Conservation (phyloP, 495 filamentous ascomycete genomes). For the Venustampulla echinocandica region DNA sequence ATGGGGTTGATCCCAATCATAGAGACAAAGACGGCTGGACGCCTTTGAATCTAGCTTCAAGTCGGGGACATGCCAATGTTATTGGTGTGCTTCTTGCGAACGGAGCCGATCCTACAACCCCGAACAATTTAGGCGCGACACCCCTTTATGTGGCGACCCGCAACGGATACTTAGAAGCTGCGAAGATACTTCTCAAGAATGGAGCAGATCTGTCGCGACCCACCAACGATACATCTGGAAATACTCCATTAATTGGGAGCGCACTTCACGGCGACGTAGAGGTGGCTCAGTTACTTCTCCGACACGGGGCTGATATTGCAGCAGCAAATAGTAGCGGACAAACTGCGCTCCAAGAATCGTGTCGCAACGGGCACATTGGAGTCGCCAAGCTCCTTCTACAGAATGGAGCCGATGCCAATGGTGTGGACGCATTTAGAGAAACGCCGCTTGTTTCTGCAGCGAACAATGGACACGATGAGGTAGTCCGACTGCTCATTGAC, state of each 20-base stretch:
- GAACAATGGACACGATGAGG: too few species aligned
- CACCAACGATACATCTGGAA: neutral
- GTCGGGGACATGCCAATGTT: neutral
- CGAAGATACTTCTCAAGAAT: slow-evolving; percentile 9
- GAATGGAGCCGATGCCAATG: too few species aligned
- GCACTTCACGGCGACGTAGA: slow-evolving; percentile 16
- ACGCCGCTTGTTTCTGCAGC: too few species aligned
- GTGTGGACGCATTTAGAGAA: too few species aligned
- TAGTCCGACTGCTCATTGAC: too few species aligned
- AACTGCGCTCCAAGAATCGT: slow-evolving; percentile 15
- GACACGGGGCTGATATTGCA: slow-evolving; percentile 10
- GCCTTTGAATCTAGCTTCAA: neutral
- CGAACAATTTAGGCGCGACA: slow-evolving; percentile 79
- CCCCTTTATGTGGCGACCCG: slow-evolving; percentile 92
- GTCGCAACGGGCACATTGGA: slow-evolving; percentile 7
- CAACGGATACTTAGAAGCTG: slow-evolving; percentile 46
- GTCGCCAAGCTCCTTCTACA: slow-evolving; percentile 12
- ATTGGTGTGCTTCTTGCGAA: slow-evolving; percentile 4
- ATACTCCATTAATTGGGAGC: slow-evolving; percentile 10
- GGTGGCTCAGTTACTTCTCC: slow-evolving; percentile 22
- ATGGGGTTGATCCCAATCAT: neutral
- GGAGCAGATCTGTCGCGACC: neutral
- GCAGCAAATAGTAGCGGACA: slow-evolving; percentile 10
- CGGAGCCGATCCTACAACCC: slow-evolving; percentile 18
- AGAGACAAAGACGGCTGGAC: neutral